Percentiles rank a stretch among this genome's conserved stretches.
Evolutionary conservation across 1,139 yeast species (phyloP).

Genomic region (Candida pseudocylindracea): DNA sequence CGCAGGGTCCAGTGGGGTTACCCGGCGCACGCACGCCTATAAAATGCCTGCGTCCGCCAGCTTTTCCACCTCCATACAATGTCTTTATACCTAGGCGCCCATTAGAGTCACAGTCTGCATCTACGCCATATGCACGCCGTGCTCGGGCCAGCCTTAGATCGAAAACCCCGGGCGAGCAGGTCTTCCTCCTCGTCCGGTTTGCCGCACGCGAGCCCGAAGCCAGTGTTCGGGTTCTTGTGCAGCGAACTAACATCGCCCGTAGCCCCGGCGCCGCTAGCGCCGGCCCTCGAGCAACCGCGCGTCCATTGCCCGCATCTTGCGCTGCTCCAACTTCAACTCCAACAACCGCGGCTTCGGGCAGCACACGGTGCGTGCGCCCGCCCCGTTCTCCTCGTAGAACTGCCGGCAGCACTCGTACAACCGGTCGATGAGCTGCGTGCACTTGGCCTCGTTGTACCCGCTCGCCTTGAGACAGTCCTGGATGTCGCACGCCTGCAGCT

Average conservation of each 20-base stretch:
- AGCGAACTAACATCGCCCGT: too few species aligned
- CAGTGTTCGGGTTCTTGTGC: too few species aligned
- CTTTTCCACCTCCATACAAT: conserved; percentile 28
- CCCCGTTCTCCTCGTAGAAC: conserved; percentile 29
- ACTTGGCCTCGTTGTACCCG: conserved; percentile 38
- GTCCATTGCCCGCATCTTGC: conserved; percentile 19
- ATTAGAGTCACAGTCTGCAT: conserved; percentile 70
- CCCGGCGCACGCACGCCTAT: conserved; percentile 6
- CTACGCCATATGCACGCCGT: conserved; percentile 38
- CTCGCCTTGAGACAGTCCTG: conserved; percentile 35
- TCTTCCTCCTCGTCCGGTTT: too few species aligned
- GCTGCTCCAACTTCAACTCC: conserved; percentile 32
- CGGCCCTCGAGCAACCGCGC: neutral
- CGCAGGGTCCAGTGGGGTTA: conserved; percentile 3
- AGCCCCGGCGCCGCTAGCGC: too few species aligned
- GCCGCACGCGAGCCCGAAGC: too few species aligned
- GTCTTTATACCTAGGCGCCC: conserved; percentile 74
- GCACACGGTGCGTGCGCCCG: conserved; percentile 33
- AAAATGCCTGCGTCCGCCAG: conserved; percentile 3
- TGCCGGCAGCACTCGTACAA: conserved; percentile 37
- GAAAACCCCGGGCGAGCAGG: too few species aligned
- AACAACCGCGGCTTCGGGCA: conserved; percentile 40
- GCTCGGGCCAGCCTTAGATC: conserved; percentile 87
- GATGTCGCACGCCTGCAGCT: conserved; percentile 46
- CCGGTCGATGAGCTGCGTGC: conserved; percentile 32